Evolutionary conservation across 2,329 filamentous ascomycete genomes (phyloP).

Genomic region (Chalaropsis thielavioides): DNA sequence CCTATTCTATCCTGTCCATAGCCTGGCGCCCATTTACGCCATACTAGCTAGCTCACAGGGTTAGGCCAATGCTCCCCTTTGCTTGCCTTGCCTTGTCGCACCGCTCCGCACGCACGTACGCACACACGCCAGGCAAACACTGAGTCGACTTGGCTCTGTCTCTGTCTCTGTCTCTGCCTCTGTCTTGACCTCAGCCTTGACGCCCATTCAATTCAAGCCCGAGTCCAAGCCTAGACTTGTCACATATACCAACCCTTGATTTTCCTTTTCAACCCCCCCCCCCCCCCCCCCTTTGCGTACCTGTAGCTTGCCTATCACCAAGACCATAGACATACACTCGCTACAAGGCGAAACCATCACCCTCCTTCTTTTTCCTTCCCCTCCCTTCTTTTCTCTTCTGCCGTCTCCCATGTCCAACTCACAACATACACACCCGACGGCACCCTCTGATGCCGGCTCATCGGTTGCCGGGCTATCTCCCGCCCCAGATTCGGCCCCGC

Average conservation of each 20-base stretch:
- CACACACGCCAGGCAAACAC: neutral
- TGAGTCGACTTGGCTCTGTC: neutral
- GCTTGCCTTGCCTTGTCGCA: neutral
- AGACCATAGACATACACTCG: neutral
- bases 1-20: neutral
- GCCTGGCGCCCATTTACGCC: neutral
- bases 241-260: neutral
- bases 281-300: neutral
- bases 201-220: neutral
- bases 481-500: neutral
- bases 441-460: conserved; percentile 9
- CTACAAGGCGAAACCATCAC: neutral
- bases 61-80: neutral
- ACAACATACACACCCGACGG: neutral
- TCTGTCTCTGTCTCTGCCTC: neutral
- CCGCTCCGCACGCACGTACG: too few relatives aligned
- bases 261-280: neutral
- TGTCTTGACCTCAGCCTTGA: neutral
- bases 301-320: neutral
- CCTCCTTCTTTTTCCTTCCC: neutral
- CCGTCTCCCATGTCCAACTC: conserved; percentile 2
- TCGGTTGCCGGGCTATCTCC: conserved; percentile 4
- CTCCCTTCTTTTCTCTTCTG: neutral
- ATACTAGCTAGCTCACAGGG: neutral
- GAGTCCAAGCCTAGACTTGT: neutral